Base-by-base conservation (phyloP, 2,329 filamentous ascomycete species). In the Aaosphaeria pasadenensis region DNA sequence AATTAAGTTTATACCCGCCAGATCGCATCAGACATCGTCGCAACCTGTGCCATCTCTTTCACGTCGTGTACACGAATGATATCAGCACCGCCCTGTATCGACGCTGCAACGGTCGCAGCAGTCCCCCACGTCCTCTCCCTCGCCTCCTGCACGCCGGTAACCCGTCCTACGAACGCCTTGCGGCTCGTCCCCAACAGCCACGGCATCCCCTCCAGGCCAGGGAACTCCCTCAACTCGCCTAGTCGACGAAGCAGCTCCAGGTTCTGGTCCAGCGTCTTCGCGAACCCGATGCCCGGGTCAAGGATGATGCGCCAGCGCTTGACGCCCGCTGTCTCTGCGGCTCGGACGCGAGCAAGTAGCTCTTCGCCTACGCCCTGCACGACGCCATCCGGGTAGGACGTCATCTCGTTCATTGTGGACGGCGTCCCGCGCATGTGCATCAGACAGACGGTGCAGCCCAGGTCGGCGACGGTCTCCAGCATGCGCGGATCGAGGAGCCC, bases 351-450 rank as follows among this genome's bases (percentile, higher is more conserved):
- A 6, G 73, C 77, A 3, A 79, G 74, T 5, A 96, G 81, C 71
- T 95, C 91, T 1, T 66, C 58, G 5, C 79, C 82, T 3, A 96
- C 77, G 7, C 81, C 83, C 0, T 77, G 66, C 17, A 92, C 73
- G 28, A 95, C 70, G 2, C 86, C 87, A 11, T 79, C 72, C 0
- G 85, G 83, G 64, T 96, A 96, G 13, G 58, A 53, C 5, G 69
- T 67, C 5, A 89, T 71, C 30, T 73, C 73, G 53, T 77, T 84
- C 91, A 96, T 96, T 2, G 87, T 95, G 44, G 81, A 79, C 0
- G 91, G 90, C 3, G 84, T 89, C 44, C 91, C 91, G 59, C 91
- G 89, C 88, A 94, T 96, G 74, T 96, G 91, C 89, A 95, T 95
- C 44, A 96, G 78, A 54, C 85, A 78, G 31, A 96, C 84, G 3